Evolutionary conservation across 1,139 yeast genomes (phyloP).

Genomic region (Zygoascus sp.): DNA sequence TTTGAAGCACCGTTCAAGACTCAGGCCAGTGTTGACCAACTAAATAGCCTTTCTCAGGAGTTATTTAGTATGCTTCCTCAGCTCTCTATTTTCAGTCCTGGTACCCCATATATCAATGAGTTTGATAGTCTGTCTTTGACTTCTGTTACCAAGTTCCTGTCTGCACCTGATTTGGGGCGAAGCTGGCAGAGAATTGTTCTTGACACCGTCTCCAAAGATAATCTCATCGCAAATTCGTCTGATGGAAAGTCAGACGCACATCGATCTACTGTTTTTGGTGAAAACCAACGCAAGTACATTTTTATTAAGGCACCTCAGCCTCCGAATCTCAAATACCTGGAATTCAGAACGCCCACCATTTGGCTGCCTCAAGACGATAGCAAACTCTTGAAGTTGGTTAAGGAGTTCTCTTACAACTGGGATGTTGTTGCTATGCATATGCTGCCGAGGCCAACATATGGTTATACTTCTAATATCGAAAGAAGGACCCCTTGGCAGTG

Average conservation of each 20-base stretch:
- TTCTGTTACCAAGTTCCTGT: constrained; percentile 32
- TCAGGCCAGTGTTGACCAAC: constrained; percentile 46
- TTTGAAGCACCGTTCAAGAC: constrained; percentile 50
- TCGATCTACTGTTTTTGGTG: constrained; percentile 16
- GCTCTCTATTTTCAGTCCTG: constrained; percentile 23
- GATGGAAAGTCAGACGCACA: constrained; percentile 1
- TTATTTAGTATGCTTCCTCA: constrained; percentile 28
- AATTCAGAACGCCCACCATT: constrained; percentile 81
- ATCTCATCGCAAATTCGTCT: neutral
- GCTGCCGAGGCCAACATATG: constrained; percentile 57
- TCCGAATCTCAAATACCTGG: constrained; percentile 73
- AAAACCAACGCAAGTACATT: constrained; percentile 23
- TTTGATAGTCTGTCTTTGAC: constrained; percentile 31
- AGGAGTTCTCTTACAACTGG: constrained; percentile 91
- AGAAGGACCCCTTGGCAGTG: constrained; percentile 98
- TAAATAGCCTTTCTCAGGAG: constrained; percentile 41
- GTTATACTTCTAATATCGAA: constrained; percentile 81
- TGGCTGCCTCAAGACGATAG: constrained; percentile 96
- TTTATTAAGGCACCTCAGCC: constrained; percentile 68
- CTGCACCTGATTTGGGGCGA: constrained; percentile 30
- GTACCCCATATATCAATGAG: constrained; percentile 31
- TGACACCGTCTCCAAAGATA: constrained; percentile 20
- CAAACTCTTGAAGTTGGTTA: constrained; percentile 69
- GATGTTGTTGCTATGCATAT: constrained; percentile 80
- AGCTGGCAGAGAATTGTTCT: constrained; percentile 34